Conservation (phyloP, 2,329 filamentous ascomycete genomes). For the Hymenoscyphus linearis region DNA sequence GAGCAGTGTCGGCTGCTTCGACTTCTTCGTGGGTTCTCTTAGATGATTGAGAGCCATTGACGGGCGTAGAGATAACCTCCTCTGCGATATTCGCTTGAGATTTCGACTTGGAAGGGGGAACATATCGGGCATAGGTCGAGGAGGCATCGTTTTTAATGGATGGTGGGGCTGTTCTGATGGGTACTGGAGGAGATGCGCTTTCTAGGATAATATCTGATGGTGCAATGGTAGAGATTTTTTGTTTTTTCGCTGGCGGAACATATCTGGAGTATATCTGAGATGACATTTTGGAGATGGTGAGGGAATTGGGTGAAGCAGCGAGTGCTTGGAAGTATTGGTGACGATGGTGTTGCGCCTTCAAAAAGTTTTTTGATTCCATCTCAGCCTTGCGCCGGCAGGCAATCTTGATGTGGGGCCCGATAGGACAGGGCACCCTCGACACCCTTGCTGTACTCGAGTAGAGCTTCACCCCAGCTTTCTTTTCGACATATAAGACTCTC, state of each 20-base stretch:
- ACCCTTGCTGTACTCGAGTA: background rate
- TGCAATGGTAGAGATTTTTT: conserved; percentile 4
- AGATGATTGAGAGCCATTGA: background rate
- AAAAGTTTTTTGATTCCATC: background rate
- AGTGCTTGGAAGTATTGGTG: background rate
- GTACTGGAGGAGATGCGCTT: background rate
- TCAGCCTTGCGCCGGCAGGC: background rate
- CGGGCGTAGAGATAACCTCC: background rate
- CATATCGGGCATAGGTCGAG: conserved; percentile 29
- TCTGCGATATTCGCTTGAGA: background rate
- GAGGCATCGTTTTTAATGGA: conserved; percentile 26
- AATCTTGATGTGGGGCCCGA: background rate
- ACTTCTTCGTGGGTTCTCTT: conserved; percentile 8
- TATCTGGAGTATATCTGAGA: conserved; percentile 30
- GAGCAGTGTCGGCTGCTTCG: conserved; percentile 8
- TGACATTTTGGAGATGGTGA: conserved; percentile 12
- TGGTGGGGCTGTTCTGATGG: conserved; percentile 10
- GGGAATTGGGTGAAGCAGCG: background rate
- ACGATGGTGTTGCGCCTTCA: background rate
- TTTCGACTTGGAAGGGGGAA: conserved; percentile 25
- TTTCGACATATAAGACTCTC: background rate
- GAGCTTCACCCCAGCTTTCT: background rate
- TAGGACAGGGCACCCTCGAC: background rate
- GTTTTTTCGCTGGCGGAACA: conserved; percentile 26
- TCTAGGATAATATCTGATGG: background rate